A percentile compares a stretch with the other conserved stretches of the same genome.
Conservation (phyloP, 106 monocot species). For the Vanilla planifolia region DNA sequence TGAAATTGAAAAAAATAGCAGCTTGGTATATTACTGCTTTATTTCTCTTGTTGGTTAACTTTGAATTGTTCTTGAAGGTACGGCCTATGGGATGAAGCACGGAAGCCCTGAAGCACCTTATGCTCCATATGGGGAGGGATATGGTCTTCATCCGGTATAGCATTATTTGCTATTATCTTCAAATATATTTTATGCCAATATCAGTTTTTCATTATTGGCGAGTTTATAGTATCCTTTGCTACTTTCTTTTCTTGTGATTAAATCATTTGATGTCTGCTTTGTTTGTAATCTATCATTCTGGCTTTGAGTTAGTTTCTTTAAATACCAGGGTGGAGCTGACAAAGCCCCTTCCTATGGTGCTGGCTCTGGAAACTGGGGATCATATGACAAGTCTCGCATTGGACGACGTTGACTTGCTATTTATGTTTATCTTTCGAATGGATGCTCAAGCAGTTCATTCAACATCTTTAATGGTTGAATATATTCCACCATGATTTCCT, state of each 20-base stretch:
- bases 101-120: constrained; percentile 50
- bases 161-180: not conserved
- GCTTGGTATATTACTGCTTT: not conserved
- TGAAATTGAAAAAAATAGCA: not conserved
- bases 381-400: constrained; percentile 44
- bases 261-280: too few species aligned
- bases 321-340: constrained; percentile 35
- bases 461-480: constrained; percentile 4
- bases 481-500: not conserved
- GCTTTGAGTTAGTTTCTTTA: too few species aligned
- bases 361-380: constrained; percentile 49
- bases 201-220: not conserved
- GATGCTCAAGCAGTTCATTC: not conserved
- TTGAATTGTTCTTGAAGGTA: constrained; percentile 31
- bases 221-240: not conserved
- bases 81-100: constrained; percentile 46
- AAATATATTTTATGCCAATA: not conserved
- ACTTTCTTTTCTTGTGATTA: not conserved
- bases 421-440: not conserved
- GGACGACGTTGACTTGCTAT: constrained; percentile 28
- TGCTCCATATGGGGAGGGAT: constrained; percentile 50
- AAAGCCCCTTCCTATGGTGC: constrained; percentile 37
- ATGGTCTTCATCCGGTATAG: constrained; percentile 36
- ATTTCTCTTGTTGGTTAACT: not conserved
- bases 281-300: too few species aligned